phyloP scores from a whole-genome alignment of 2,329 filamentous ascomycete species.

The Venturia pyrina region DNA sequence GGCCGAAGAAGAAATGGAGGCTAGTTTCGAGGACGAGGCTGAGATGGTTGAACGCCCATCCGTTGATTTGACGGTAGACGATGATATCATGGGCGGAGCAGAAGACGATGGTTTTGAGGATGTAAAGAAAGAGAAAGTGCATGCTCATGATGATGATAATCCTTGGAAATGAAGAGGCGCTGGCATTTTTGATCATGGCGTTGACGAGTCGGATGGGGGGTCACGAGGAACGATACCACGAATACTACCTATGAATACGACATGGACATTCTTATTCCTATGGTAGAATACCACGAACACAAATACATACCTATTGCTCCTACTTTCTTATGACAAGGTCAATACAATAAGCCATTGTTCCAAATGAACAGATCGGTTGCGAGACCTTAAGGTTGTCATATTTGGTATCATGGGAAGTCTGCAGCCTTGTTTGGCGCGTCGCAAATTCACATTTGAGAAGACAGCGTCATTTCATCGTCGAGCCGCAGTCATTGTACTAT shows the following conservation, averaged over 20 bases:
- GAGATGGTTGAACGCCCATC: conserved; percentile 19
- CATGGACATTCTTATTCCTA: not conserved
- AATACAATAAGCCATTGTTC: not conserved
- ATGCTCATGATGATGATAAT: not conserved
- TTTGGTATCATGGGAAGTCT: too few relatives aligned
- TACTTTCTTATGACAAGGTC: not conserved
- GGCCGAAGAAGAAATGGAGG: conserved; percentile 11
- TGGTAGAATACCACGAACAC: not conserved
- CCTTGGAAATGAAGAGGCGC: not conserved
- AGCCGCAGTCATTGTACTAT: too few relatives aligned
- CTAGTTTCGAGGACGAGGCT: conserved; percentile 13
- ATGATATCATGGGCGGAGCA: not conserved
- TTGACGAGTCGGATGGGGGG: not conserved
- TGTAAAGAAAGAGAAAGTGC: not conserved
- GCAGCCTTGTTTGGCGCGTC: not conserved
- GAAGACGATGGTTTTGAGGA: not conserved
- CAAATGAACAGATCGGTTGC: not conserved
- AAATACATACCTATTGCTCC: not conserved
- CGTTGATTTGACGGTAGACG: conserved; percentile 12
- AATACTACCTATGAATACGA: not conserved
- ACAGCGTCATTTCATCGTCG: too few relatives aligned
- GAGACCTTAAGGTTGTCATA: not conserved
- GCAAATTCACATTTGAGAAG: too few relatives aligned
- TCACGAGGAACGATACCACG: not conserved
- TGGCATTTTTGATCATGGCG: not conserved